Conservation (phyloP, 371 early-diverging fungal species). For the Rhizopus sp. region DNA sequence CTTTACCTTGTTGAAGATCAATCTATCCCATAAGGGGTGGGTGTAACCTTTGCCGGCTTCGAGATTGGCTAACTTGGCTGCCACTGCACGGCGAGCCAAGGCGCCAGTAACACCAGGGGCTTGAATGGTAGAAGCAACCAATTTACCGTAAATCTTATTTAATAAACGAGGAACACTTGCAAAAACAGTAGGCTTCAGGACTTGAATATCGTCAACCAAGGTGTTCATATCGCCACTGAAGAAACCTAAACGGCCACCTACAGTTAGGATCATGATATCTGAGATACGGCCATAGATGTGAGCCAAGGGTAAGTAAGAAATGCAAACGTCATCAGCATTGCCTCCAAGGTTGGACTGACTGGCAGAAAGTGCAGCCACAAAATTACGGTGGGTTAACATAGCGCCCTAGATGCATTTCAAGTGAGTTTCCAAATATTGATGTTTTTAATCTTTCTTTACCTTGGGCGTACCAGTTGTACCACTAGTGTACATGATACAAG, state of each 20-base stretch:
- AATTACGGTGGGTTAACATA: conserved; percentile 54
- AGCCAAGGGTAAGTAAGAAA: conserved; percentile 88
- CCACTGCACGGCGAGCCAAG: conserved; percentile 61
- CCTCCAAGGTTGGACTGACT: conserved; percentile 26
- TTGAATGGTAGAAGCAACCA: conserved; percentile 71
- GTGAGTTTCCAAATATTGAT: conserved; percentile 9
- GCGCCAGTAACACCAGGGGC: conserved; percentile 66
- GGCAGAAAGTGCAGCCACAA: conserved; percentile 42
- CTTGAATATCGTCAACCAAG: conserved; percentile 83
- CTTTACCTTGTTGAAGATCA: conserved; percentile 86
- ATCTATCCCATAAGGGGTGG: conserved; percentile 85
- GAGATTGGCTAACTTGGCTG: conserved; percentile 61
- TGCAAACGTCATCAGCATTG: conserved; percentile 36
- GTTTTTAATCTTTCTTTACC: conserved; percentile 18
- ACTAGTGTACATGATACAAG: conserved; percentile 96
- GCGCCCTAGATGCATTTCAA: conserved; percentile 40
- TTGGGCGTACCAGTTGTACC: conserved; percentile 85
- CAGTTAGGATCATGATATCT: conserved; percentile 24
- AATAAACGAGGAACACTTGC: conserved; percentile 90
- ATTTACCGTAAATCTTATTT: conserved; percentile 86
- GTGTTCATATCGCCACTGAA: conserved; percentile 80
- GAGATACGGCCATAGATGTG: conserved; percentile 88
- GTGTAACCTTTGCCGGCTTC: conserved; percentile 61
- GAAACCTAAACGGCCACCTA: conserved; percentile 77
- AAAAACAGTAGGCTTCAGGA: conserved; percentile 84